A percentile compares a stretch with the other conserved stretches of the same genome.
These are phyloP conservation scores for Chrysosporium queenslandicum DNA, from an alignment of 2,329 filamentous ascomycete genomes.

Conservation along the genomic window DNA sequence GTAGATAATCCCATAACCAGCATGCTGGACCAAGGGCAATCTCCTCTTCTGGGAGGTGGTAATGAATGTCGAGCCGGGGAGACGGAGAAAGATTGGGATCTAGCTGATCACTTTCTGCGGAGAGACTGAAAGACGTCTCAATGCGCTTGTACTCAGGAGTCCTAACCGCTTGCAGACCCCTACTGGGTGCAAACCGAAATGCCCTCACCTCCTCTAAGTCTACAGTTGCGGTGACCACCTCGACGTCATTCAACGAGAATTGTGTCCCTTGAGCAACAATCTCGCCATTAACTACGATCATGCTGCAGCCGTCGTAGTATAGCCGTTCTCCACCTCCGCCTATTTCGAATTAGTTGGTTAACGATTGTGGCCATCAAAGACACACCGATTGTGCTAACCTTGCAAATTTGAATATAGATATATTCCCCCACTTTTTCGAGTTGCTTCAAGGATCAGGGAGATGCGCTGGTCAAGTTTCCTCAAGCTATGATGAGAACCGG, in stretches of 20 bases:
- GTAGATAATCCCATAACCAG: slow-evolving; percentile 28
- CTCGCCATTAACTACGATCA: slow-evolving; percentile 51
- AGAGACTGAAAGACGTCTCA: slow-evolving; percentile 23
- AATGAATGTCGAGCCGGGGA: slow-evolving; percentile 16
- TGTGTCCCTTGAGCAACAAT: slow-evolving; percentile 23
- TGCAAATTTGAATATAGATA: slow-evolving; percentile 22
- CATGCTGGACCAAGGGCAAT: slow-evolving; percentile 21
- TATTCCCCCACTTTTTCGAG: slow-evolving; percentile 32
- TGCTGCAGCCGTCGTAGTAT: slow-evolving; percentile 49
- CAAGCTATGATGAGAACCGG: slow-evolving; percentile 43
- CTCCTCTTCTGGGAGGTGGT: slow-evolving; percentile 23
- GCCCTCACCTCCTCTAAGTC: slow-evolving; percentile 59
- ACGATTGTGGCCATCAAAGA: no score
- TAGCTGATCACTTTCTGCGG: slow-evolving; percentile 17
- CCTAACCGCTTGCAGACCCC: slow-evolving; percentile 24
- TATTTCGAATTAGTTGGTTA: not conserved
- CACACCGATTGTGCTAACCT: no score
- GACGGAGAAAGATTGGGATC: slow-evolving; percentile 16
- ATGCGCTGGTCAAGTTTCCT: slow-evolving; percentile 56
- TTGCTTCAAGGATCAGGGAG: slow-evolving; percentile 54
- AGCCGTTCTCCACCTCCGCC: slow-evolving; percentile 10
- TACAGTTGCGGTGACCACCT: slow-evolving; percentile 53
- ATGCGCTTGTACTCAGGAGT: slow-evolving; percentile 24
- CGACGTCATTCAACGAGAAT: slow-evolving; percentile 48
- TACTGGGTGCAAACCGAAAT: slow-evolving; percentile 20